Base-by-base conservation (phyloP, 257 asterid genomes). In the Nicotiana tabacum region DNA sequence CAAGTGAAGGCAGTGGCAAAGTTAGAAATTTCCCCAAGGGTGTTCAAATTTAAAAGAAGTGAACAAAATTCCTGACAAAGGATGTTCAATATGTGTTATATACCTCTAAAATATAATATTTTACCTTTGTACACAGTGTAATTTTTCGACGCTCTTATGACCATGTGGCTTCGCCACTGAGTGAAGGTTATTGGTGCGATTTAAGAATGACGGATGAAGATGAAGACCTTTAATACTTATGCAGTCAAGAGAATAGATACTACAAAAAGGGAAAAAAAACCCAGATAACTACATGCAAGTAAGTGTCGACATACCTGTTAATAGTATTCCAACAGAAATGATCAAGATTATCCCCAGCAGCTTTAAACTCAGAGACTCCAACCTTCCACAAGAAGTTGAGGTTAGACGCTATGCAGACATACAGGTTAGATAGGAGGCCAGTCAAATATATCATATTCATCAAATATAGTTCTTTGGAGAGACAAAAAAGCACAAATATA, bases 331-430 rank as follows among this genome's bases (percentile, higher is more conserved):
- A 82, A 86, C 77, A 17, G 98, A 96, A 82, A 96, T 96, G 74
- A 96, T 82, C 51, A 86, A 77, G 68, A 96, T 96, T 84, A 96
- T 93, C 58, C 97, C 98, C 30, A 96, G 89, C 82, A 96, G 95
- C 94, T 91, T 92, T 80, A 91, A 78, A 89, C 99, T 96, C 61
- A 98, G 99, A 69, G 99, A 89, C 84, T 96, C 99, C 98, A 96
- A 90, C 90, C 99, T 96, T 83, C 81, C 86, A 67, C 70, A 87
- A 87, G 66, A 6, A 87, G 68, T 83, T 80, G 46, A 48, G 29
- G 85, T 85, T 83, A 24, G 27, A 64, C 11, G 68, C 18, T 12
- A 6, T 72, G 29, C 13, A 24, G 27, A 0, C 27, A 24, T 24
- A 24, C 27, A 72, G 37, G 2, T 72, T 24, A 46, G 4, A 72